These are phyloP conservation scores for Penicillium coprophilum DNA, from an alignment of 495 filamentous ascomycete species.

Conservation along the genomic window DNA sequence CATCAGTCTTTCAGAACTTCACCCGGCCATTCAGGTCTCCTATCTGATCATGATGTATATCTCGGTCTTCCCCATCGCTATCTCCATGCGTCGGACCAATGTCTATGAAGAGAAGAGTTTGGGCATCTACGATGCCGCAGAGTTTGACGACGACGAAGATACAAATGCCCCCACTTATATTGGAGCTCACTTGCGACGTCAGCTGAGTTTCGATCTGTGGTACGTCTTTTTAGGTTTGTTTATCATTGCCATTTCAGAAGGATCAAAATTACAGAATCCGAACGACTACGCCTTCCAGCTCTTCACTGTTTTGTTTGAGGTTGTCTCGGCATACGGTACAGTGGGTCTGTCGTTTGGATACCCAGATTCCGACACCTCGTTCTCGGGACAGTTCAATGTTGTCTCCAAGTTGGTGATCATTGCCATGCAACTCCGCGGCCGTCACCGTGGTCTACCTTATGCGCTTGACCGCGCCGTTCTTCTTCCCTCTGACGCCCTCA, in stretches of 20 bases:
- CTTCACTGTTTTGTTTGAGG: conserved; percentile 84
- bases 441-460: conserved; percentile 90
- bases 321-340: conserved; percentile 90
- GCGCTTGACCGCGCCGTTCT: conserved; percentile 88
- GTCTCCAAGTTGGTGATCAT: conserved; percentile 90
- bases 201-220: conserved; percentile 94
- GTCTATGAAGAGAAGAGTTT: conserved; percentile 95
- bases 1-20: conserved; percentile 71
- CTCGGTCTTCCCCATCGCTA: conserved; percentile 92
- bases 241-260: conserved; percentile 83
- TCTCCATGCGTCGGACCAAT: conserved; percentile 89
- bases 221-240: conserved; percentile 89
- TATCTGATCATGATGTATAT: conserved; percentile 99
- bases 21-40: conserved; percentile 90
- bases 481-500: conserved; percentile 73
- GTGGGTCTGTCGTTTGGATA: conserved; percentile 90
- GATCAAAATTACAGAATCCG: conserved; percentile 54
- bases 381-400: conserved; percentile 73
- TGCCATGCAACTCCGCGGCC: conserved; percentile 88
- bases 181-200: conserved; percentile 80
- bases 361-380: conserved; percentile 67
- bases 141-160: conserved; percentile 42
- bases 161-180: conserved; percentile 73
- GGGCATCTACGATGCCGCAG: conserved; percentile 64
- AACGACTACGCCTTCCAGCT: conserved; percentile 67